Evolutionary conservation across 768 basidiomycete species (phyloP), one percentile per base, ranked within the genome.

Genomic region (Coprinellus aureogranulatus): DNA sequence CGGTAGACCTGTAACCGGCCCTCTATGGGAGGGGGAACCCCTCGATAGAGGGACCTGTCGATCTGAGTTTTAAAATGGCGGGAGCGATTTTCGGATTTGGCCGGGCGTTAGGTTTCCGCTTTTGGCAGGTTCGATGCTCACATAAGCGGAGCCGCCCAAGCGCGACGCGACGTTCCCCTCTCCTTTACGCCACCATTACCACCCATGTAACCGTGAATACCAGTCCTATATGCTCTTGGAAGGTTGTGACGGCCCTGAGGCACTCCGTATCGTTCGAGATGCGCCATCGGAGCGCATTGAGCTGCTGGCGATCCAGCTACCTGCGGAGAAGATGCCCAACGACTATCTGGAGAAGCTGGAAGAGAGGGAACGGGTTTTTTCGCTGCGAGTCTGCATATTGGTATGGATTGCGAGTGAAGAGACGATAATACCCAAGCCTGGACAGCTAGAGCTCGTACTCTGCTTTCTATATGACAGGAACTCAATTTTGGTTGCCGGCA

Each of bases 401-500:
- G 50, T 52, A 4, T 52, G 28, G 30, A n/a, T 52, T 20, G 50
- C 50, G 8, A 52, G 30, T 20, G 28, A 23, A 34, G 41, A 46
- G 12, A 48, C 37, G 8, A 57, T 63, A 26, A 61, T 68, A n/a
- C 69, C 68, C 11, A 60, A 66, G 22, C 59, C 64, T 49, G 61
- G 66, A 55, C 69, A 70, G 41, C 62, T 72, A 1, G 20, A 57
- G 25, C 59, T 60, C 11, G 47, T 54, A 37, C 54, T 70, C 2
- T 66, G 64, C 2, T 59, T 63, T 1, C 39, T 16, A 2, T 57
- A 63, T n/a, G 59, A 64, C 0, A 34, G 48, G 5, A 63, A 71
- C 40, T 63, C 58, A 10, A 20, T 70, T 16, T 49, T 70, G 25
- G 30, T 60, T 30, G 64, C 68, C 4, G 67, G 69, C 1, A 70